Base-by-base conservation (phyloP, 2,329 filamentous ascomycete genomes). In the Microdochium paspali region DNA sequence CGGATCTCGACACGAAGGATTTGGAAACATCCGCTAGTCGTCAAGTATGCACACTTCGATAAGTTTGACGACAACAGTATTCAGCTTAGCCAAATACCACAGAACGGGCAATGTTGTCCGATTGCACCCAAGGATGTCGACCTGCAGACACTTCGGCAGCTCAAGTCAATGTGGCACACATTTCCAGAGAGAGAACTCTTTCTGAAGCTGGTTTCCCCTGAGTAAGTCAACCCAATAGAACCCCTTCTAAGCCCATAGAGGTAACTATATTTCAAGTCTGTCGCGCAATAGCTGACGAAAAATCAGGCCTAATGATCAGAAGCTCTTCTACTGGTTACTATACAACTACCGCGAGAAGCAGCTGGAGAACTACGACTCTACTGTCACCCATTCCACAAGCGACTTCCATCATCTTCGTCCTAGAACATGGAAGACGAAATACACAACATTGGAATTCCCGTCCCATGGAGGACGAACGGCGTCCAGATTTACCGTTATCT, bases 161-260 rank as follows among this genome's bases (percentile, higher is more conserved):
- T 98, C 53, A 85, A 86, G 50, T 91, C 90, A 2, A 76, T 97
- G 58, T 97, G 90, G 90, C 90, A 97, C 68, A 86, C 84, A 56
- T 85, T 88, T 53, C 80, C 79, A 28, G 85, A 91, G 54, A 78
- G 85, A 24, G 76, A 83, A 18, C 67, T 97, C 21, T 74, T 85
- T 23, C 71, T 80, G 47, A 84, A 82, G 58, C 72, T 97, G n/a
- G 66, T 76, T 12, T 79, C 70, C 52, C 67, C 79, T 26, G 77
- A 81, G 80, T 86, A 70, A 65, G 81, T 73, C 6, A 39, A 21
- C 24, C 15, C 24, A n/a, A 5, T 13, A 10, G 39, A 15, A 10
- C 15, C 13, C n/a, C 30, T 39, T 12, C 31, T 10, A 28, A 24
- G 21, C n/a, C 4, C 6, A 21, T 4, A 23, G 31, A n/a, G n/a